A percentile compares a stretch with the other conserved stretches of the same genome.
Evolutionary conservation across 75 land plant species (phyloP).

Genomic region (Cupressus sempervirens): DNA sequence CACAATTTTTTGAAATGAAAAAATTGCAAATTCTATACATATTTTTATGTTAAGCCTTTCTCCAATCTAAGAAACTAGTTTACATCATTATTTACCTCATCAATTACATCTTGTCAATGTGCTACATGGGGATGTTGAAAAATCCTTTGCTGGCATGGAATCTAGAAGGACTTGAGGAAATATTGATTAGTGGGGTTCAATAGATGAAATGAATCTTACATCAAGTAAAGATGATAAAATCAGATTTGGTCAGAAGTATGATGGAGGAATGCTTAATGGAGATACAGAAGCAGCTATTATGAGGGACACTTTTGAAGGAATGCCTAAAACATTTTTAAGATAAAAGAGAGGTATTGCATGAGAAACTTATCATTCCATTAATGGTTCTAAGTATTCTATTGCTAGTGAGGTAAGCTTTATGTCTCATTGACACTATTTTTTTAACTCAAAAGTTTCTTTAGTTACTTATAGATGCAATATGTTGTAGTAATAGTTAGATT

Average conservation of each 20-base stretch:
- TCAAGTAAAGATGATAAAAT: slow-evolving; percentile 27
- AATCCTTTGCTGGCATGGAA: slow-evolving; percentile 1
- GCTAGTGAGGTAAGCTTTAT: slow-evolving; percentile 68
- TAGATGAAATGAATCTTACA: no score
- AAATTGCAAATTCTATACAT: slow-evolving; percentile 18
- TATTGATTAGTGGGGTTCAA: slow-evolving; percentile 21
- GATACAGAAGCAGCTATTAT: slow-evolving; percentile 94
- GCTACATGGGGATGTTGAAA: slow-evolving; percentile 22
- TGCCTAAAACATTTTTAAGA: slow-evolving; percentile 95
- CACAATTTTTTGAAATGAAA: slow-evolving; percentile 16
- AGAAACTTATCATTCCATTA: slow-evolving; percentile 92
- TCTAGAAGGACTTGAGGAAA: slow-evolving; percentile 24
- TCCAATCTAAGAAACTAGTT: slow-evolving; percentile 37
- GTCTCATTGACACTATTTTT: neutral
- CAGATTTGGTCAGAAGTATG: slow-evolving; percentile 22
- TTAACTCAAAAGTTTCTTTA: neutral
- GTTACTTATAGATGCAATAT: neutral
- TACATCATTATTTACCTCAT: slow-evolving; percentile 32
- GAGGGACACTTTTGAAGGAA: slow-evolving; percentile 95
- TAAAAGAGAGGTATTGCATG: slow-evolving; percentile 95
- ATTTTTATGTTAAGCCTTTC: slow-evolving; percentile 30
- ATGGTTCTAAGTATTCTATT: slow-evolving; percentile 92
- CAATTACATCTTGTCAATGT: slow-evolving; percentile 18
- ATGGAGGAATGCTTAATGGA: slow-evolving; percentile 53
- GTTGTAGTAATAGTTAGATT: neutral